Base-by-base conservation (phyloP, 2,329 filamentous ascomycete genomes). In the Whalleya microplaca region DNA sequence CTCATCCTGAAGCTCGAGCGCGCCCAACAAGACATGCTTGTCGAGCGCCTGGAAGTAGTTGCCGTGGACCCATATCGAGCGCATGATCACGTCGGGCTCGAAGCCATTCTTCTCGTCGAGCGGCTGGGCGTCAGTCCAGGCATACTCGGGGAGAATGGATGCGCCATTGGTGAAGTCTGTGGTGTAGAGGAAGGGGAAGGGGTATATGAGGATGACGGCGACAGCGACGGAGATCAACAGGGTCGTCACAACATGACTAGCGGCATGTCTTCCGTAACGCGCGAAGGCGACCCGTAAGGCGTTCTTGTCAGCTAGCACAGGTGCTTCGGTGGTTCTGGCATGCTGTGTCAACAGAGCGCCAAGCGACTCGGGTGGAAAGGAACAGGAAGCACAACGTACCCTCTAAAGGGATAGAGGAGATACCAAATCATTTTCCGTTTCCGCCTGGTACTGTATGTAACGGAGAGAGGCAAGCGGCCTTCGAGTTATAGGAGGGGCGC, bases 1-100 rank as follows among this genome's bases (percentile, higher is more conserved):
- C 55, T 81, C 79, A 67, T 91, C 80, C 69, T 94, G 90, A 48
- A 94, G 79, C 60, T 85, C 79, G 45, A 94, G 76, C 8, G 89
- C 89, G 43, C 84, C 81, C 29, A 83, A 76, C 44, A 94, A 76
- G 10, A 93, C 81, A 6, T 86, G 77, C 49, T 80, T 79, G 48
- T 90, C 79, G 37, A 94, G 78, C 10, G 89, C 90, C 66, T 86
- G 81, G 87, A 93, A 93, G 69, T 92, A 92, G 70, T 84, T 88
- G 60, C 89, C 89, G 68, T 93, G 89, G 16, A 94, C 82, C 90
- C 90, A 94, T 53, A 91, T 83, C 55, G 90, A 90, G 63, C 89
- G 88, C 84, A 94, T 89, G 53, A 90, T 85, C n/a, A 94, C 85
- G 70, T 94, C 89, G 3, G 87, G 82, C 51, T 78, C 75, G 44